These are phyloP conservation scores for Backusella macrospora DNA, from an alignment of 192 early-diverging fungal genomes.

Conservation along the genomic window DNA sequence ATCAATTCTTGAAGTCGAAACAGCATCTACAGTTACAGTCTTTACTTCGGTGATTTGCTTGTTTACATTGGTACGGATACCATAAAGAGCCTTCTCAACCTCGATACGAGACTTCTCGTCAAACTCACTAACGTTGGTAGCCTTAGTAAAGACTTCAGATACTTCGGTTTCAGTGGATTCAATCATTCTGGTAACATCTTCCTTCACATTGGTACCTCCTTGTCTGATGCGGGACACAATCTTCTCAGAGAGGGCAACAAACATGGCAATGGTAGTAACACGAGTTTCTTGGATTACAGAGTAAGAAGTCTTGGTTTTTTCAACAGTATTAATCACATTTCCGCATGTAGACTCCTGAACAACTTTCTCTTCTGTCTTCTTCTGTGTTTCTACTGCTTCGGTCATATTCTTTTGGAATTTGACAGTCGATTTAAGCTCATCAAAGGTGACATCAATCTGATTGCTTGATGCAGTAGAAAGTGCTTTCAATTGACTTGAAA, in stretches of 20 bases:
- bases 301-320: slow-evolving; percentile 15
- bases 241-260: background rate
- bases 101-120: slow-evolving; percentile 5
- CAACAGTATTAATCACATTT: background rate
- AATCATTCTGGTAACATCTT: slow-evolving; percentile 16
- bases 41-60: slow-evolving; percentile 19
- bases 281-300: slow-evolving; percentile 20
- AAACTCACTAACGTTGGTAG: slow-evolving; percentile 6
- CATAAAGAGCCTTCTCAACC: slow-evolving; percentile 1
- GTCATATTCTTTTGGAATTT: background rate
- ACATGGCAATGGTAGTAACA: background rate
- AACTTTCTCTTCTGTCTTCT: background rate
- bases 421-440: slow-evolving; percentile 11
- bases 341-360: background rate
- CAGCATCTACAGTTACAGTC: slow-evolving; percentile 14
- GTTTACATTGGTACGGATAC: background rate
- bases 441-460: slow-evolving; percentile 15
- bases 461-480: slow-evolving; percentile 4
- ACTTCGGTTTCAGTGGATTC: background rate
- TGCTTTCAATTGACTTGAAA: slow-evolving; percentile 10
- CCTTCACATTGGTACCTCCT: slow-evolving; percentile 12
- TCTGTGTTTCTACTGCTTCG: background rate
- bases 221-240: slow-evolving; percentile 17
- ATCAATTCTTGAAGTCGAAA: background rate
- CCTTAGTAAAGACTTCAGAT: slow-evolving; percentile 4